Conservation (phyloP, 257 asterid genomes). For the Plantago major region DNA sequence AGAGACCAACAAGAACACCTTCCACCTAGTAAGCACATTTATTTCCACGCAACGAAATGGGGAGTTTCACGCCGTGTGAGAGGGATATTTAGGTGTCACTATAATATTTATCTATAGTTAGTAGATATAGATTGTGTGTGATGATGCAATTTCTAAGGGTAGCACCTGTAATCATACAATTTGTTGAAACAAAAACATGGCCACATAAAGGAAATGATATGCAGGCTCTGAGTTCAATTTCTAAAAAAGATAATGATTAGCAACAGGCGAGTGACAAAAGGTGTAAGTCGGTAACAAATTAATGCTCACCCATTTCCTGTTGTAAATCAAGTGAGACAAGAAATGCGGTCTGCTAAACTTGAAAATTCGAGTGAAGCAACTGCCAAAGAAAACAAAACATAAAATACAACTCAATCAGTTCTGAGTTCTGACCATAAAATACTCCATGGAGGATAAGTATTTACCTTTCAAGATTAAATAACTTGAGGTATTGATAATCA, state of each 20-base stretch:
- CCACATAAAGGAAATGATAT: too few relatives aligned
- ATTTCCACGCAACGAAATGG: too few relatives aligned
- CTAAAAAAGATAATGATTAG: slow-evolving; percentile 1
- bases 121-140: too few relatives aligned
- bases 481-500: slow-evolving; percentile 1
- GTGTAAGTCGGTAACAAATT: neutral
- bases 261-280: slow-evolving; percentile 3
- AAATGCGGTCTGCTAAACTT: slow-evolving; percentile 79
- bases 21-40: too few relatives aligned
- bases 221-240: too few relatives aligned
- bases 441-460: neutral
- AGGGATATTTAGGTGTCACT: too few relatives aligned
- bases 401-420: neutral
- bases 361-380: slow-evolving; percentile 93
- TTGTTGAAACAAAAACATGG: too few relatives aligned
- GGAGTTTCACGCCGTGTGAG: too few relatives aligned
- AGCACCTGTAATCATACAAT: too few relatives aligned
- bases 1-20: neutral
- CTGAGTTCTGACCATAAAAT: neutral
- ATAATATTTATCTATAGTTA: too few relatives aligned
- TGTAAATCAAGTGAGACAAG: slow-evolving; percentile 54
- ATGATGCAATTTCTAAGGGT: too few relatives aligned
- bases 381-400: slow-evolving; percentile 25
- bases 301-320: slow-evolving; percentile 79
- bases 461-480: neutral